phyloP scores from a whole-genome alignment of 208 protist genomes.

The Porcisia hertigi region DNA sequence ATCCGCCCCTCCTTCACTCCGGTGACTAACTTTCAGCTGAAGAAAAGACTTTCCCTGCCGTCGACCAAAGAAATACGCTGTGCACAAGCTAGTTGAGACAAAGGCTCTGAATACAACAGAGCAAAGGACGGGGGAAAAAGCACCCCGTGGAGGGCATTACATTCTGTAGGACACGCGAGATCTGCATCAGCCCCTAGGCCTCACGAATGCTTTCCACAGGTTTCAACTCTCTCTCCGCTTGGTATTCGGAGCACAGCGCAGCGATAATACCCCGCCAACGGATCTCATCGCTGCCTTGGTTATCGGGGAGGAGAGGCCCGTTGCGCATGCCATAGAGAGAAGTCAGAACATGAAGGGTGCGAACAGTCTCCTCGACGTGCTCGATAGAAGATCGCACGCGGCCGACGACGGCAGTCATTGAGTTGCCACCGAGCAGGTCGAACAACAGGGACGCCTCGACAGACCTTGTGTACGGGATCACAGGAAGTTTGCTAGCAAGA shows the following conservation, averaged over 20 bases:
- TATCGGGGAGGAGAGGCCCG: conserved; percentile 39
- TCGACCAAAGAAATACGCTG: not conserved
- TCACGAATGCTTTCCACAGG: conserved; percentile 29
- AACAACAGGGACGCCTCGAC: conserved; percentile 41
- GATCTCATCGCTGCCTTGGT: conserved; percentile 41
- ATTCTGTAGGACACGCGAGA: not conserved
- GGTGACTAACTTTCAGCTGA: not conserved
- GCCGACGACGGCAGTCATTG: conserved; percentile 42
- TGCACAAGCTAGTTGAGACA: not conserved
- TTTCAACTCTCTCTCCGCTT: conserved; percentile 28
- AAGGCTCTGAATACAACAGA: not conserved
- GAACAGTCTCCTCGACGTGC: conserved; percentile 26
- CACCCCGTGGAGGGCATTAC: not conserved
- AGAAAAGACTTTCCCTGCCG: not conserved
- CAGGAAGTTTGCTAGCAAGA: conserved; percentile 9
- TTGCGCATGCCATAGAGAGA: conserved; percentile 38
- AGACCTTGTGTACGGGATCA: conserved; percentile 37
- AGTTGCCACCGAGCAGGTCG: conserved; percentile 60
- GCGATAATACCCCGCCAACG: conserved; percentile 40
- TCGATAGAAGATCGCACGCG: conserved; percentile 21
- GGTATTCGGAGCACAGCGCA: conserved; percentile 37
- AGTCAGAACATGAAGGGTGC: conserved; percentile 30
- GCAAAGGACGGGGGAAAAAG: not conserved
- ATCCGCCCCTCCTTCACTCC: not conserved
- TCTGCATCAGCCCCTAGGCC: conserved; percentile 1